Evolutionary conservation across 108 stramenopile species (phyloP).

Genomic region (Nitzschia inconspicua): DNA sequence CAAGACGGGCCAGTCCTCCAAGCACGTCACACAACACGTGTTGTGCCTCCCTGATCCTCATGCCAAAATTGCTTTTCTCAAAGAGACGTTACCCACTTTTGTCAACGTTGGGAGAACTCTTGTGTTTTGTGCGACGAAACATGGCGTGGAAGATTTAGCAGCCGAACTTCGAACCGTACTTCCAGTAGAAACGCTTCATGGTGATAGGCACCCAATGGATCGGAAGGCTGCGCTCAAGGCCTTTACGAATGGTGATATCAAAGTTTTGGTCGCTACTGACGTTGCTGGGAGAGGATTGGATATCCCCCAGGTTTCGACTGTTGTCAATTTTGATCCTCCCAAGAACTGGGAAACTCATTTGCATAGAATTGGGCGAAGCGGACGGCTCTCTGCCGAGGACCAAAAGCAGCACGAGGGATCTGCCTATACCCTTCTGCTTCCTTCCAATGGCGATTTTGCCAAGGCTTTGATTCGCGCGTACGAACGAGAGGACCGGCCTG

Average conservation of each 20-base stretch:
- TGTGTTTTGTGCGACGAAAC: conserved; percentile 77
- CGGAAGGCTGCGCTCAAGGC: conserved; percentile 86
- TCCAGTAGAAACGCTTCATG: conserved; percentile 90
- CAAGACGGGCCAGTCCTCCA: conserved; percentile 60
- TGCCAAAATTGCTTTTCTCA: conserved; percentile 64
- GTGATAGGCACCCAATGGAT: conserved; percentile 92
- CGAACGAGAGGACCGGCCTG: conserved; percentile 61
- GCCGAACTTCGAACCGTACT: conserved; percentile 12
- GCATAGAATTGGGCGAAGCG: conserved; percentile 96
- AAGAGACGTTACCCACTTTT: conserved; percentile 65
- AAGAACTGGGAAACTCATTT: conserved; percentile 91
- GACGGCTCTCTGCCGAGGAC: conserved; percentile 76
- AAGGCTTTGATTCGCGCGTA: conserved; percentile 53
- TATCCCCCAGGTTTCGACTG: conserved; percentile 86
- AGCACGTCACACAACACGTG: conserved; percentile 78
- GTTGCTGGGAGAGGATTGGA: conserved; percentile 98
- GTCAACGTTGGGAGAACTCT: conserved; percentile 51
- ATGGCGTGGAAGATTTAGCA: conserved; percentile 65
- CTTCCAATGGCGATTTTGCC: conserved; percentile 74
- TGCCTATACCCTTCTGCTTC: conserved; percentile 75
- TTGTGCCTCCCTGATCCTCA: conserved; percentile 57
- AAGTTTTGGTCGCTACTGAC: conserved; percentile 95
- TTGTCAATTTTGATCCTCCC: conserved; percentile 93
- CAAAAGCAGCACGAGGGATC: conserved; percentile 53
- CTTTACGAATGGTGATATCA: conserved; percentile 73